Base-by-base conservation (phyloP, 2,329 filamentous ascomycete species). In the Ceratocystis smalleyi region DNA sequence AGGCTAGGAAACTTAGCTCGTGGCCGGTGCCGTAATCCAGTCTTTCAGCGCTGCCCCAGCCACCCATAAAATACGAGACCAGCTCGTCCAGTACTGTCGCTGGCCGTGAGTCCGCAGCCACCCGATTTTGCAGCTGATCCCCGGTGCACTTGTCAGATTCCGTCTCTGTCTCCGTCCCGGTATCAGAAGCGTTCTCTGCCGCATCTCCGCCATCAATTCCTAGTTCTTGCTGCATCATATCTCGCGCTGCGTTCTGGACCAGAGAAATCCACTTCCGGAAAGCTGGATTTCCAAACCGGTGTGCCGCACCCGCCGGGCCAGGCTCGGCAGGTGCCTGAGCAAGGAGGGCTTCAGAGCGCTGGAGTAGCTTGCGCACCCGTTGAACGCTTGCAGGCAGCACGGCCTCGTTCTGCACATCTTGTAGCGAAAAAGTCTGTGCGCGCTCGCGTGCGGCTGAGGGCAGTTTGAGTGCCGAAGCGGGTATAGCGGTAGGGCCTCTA, bases 11-110 rank as follows among this genome's bases (percentile, higher is more conserved):
- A 74, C 89, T 96, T 62, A 99, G 77, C 72, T 99, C 94, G 73
- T 99, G 94, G 0, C 94, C 94, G 0, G 94, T 97, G 1, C 94
- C 94, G 71, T 96, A 99, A 75, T 99, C 94, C 30, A 99, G 78
- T 63, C 94, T 79, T 70, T 96, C 90, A 0, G 89, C 75, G 71
- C 91, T 97, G 2, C 94, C 94, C 74, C 96, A 96, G 3, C 83
- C 83, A 15, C 91, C 91, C 3, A 95, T 74, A 1, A 99, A 81
- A 72, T 99, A 99, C 51, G 57, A 66, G 64, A 59, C 63, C 61
- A 68, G 22, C 35, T 70, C 68, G 3, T 67, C 67, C n/a, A 76
- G 69, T 35, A 75, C 47, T 24, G 47, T 63, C 17, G 55, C 67
- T 5, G 54, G 64, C 3, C 35, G 64, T 15, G 32, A n/a, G 5